Evolutionary conservation across 805 yeast species (phyloP).

Genomic region (Zygotorulaspora chibaensis): DNA sequence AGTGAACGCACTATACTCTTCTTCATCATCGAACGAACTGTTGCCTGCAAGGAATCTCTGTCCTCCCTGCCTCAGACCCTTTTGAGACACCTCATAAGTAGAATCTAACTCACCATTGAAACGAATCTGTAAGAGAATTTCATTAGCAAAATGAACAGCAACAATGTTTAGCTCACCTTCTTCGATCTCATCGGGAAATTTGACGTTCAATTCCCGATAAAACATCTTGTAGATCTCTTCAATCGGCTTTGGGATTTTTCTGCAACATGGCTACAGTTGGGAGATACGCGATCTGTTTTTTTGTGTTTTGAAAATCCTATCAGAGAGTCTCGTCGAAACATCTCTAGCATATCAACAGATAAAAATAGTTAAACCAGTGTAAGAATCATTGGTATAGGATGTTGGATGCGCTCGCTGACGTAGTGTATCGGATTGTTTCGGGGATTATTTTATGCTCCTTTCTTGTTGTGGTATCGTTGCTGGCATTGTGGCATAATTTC

Average conservation of each 20-base stretch:
- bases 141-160: slow-evolving; percentile 27
- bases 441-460: slow-evolving; percentile 21
- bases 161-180: slow-evolving; percentile 11
- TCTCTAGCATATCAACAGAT: not conserved
- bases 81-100: slow-evolving; percentile 40
- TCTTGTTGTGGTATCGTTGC: slow-evolving; percentile 25
- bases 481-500: slow-evolving; percentile 32
- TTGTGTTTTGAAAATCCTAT: not conserved
- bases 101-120: slow-evolving; percentile 41
- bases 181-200: slow-evolving; percentile 7
- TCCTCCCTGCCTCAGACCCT: slow-evolving; percentile 22
- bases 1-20: slow-evolving; percentile 19
- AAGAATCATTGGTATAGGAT: not conserved
- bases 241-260: too few species aligned
- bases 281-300: too few species aligned
- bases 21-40: slow-evolving; percentile 8
- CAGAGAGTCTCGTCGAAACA: not conserved
- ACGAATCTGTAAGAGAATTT: slow-evolving; percentile 27
- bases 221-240: slow-evolving; percentile 7
- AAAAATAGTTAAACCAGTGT: not conserved
- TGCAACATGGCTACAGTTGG: too few species aligned
- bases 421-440: slow-evolving; percentile 13
- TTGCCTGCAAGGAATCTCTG: slow-evolving; percentile 22
- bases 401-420: slow-evolving; percentile 8
- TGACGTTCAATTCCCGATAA: slow-evolving; percentile 7